Base-by-base conservation (phyloP, 305 asterid genomes). In the Rubia balearica region DNA sequence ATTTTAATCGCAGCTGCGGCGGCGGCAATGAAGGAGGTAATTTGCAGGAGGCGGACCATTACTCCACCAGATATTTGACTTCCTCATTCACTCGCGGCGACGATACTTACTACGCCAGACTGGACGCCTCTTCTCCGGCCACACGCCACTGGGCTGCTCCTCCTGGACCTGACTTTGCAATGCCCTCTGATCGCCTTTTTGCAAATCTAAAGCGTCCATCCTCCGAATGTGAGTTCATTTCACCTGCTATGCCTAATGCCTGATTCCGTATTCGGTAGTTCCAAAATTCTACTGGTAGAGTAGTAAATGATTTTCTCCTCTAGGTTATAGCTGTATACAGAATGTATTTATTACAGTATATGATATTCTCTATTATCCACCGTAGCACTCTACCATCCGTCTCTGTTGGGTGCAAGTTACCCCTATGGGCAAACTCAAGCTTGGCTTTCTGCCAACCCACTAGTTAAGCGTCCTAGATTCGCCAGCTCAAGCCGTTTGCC, bases 401-500 rank as follows among this genome's bases (percentile, higher is more conserved):
- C 87, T 71, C 82, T 87, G 80, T 84, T 87, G 84, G 94, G 90
- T 89, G 88, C 86, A 84, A 83, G 56, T 17, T 17, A 49, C 14
- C 56, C 56, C 21, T 49, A 3, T 88, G 98, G 97, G 86, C 97
- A 83, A 85, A 82, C 89, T 83, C 96, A 93, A 80, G 97, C 96
- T 85, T 90, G 97, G 98, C 88, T 82, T 87, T 80, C 97, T 46
- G 69, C 92, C 81, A 82, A 89, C 88, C 87, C 86, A 79, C 78
- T 93, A 89, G 86, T 81, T 87, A 93, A 93, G 97, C 97, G 96
- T 75, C 85, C 90, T 93, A 93, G 96, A 82, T 83, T 83, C 84
- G 97, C 88, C 85, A 83, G 87, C 85, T 88, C 92, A 64, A 83
- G 96, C 90, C 84, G 83, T 84, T 94, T 94, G 92, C 90, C 96